Evolutionary conservation across 1,284 basidiomycete genomes (phyloP).

Genomic region (Albatrellus sp.): DNA sequence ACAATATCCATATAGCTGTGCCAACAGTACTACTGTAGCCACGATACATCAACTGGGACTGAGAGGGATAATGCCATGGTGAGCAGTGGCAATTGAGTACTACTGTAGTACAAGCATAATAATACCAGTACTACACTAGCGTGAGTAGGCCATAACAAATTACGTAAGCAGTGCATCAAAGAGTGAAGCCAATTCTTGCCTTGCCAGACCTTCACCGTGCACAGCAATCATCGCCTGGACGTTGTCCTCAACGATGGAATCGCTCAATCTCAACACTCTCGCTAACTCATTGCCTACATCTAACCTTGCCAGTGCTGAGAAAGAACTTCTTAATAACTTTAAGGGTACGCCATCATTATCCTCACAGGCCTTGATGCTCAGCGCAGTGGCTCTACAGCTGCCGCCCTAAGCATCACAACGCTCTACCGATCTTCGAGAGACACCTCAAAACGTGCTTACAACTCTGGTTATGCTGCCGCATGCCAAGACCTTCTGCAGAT

Average conservation of each 20-base stretch:
- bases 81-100: no score
- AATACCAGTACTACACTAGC: no score
- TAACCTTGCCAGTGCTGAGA: conserved; percentile 51
- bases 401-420: conserved; percentile 71
- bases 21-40: no score
- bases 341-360: conserved; percentile 35
- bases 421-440: conserved; percentile 64
- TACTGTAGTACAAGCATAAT: no score
- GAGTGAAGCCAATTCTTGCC: neutral
- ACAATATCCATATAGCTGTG: no score
- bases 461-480: conserved; percentile 62
- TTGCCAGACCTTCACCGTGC: neutral
- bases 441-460: conserved; percentile 65
- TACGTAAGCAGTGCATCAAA: neutral
- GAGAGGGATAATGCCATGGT: no score
- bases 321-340: conserved; percentile 68
- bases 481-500: conserved; percentile 68
- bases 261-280: conserved; percentile 63
- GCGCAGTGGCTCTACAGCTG: conserved; percentile 35
- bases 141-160: no score
- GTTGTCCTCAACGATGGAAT: conserved; percentile 32
- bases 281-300: conserved; percentile 60
- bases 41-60: no score
- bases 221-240: neutral
- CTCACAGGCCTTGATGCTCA: neutral